Evolutionary conservation across 257 asterid genomes (phyloP).

Genomic region (Nicotiana otophora): DNA sequence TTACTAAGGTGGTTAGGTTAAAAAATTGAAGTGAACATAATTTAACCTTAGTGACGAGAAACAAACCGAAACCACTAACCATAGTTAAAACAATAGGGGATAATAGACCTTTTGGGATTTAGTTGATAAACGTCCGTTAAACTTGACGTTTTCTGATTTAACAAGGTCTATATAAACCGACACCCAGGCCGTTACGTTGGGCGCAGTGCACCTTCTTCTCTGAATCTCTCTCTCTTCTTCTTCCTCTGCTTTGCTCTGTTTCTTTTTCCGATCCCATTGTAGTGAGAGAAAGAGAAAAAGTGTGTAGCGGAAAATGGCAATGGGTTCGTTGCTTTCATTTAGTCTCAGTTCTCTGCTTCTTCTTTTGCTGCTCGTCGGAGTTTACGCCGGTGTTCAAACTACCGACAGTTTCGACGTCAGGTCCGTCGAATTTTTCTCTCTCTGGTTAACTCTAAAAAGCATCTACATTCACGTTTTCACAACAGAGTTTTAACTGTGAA

Average conservation of each 20-base stretch:
- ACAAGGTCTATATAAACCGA: conserved; percentile 42
- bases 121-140: conserved; percentile 54
- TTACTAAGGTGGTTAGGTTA: conserved; percentile 32
- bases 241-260: not conserved
- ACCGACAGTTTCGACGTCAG: conserved; percentile 28
- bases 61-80: conserved; percentile 16
- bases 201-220: conserved; percentile 29
- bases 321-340: conserved; percentile 21
- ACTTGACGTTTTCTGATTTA: conserved; percentile 30
- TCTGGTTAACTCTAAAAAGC: not conserved
- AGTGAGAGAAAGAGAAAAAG: conserved; percentile 11
- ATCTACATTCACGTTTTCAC: not conserved
- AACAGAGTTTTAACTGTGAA: not conserved
- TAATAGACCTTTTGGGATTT: not conserved
- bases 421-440: conserved; percentile 17
- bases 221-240: conserved; percentile 21
- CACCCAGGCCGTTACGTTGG: conserved; percentile 57
- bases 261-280: conserved; percentile 13
- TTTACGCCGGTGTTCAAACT: conserved; percentile 27
- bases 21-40: not conserved
- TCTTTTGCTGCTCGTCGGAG: conserved; percentile 32
- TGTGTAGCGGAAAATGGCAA: conserved; percentile 17
- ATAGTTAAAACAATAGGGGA: conserved; percentile 16
- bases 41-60: not conserved
- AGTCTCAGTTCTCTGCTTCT: conserved; percentile 33